Conservation (phyloP, 2,329 filamentous ascomycete genomes). For the Simplicillium aogashimaense region DNA sequence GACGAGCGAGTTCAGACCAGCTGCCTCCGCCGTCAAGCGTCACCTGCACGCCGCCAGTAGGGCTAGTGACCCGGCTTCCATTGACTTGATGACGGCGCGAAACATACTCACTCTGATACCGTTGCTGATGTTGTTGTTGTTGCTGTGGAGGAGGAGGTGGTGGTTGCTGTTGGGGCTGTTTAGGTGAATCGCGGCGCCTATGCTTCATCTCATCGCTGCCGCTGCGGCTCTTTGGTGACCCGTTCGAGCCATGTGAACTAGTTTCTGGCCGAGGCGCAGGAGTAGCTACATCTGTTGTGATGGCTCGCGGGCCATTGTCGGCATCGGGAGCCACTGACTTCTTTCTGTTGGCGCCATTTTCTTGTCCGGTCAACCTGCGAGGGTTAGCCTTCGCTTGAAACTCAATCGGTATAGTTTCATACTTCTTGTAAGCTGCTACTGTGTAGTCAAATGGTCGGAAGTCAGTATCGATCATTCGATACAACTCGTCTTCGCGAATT, state of each 20-base stretch:
- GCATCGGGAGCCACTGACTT: background rate
- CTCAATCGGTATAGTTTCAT: conserved; percentile 33
- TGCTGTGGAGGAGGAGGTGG: conserved; percentile 17
- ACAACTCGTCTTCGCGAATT: conserved; percentile 87
- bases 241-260: conserved; percentile 4
- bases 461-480: conserved; percentile 86
- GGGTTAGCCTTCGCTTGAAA: background rate
- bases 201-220: conserved; percentile 2
- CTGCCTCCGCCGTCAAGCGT: conserved; percentile 81
- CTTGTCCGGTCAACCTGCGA: conserved; percentile 2
- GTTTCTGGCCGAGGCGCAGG: conserved; percentile 21
- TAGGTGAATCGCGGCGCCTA: background rate
- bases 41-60: conserved; percentile 79
- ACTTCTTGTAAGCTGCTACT: conserved; percentile 66
- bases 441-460: conserved; percentile 97
- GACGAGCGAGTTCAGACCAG: conserved; percentile 84
- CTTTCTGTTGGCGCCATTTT: conserved; percentile 2
- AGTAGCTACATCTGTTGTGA: conserved; percentile 41
- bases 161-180: conserved; percentile 6
- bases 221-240: background rate
- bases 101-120: conserved; percentile 37
- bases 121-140: conserved; percentile 19
- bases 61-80: conserved; percentile 62
- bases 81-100: conserved; percentile 40
- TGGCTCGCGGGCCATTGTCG: conserved; percentile 27